These are phyloP conservation scores for Penicillium sp. DNA, from an alignment of 2,329 filamentous ascomycete species.

Conservation along the genomic window DNA sequence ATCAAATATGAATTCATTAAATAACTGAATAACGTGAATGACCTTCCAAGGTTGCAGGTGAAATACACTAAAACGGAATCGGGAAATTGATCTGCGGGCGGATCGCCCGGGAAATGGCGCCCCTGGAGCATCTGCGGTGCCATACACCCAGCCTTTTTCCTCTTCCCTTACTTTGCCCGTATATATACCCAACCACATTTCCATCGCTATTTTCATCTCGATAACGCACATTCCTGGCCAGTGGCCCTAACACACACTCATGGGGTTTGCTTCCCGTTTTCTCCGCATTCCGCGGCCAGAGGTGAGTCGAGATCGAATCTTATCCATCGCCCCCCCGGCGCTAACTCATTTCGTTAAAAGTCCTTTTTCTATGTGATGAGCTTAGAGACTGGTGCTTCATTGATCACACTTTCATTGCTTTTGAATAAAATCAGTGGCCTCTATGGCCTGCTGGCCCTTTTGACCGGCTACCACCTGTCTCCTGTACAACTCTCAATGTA, in stretches of 20 bases:
- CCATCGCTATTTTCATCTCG: slow-evolving; percentile 5
- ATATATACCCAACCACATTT: slow-evolving; percentile 11
- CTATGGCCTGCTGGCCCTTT: slow-evolving; percentile 82
- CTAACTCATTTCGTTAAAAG: slow-evolving; percentile 48
- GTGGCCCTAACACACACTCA: slow-evolving; percentile 16
- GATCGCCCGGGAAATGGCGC: slow-evolving; percentile 24
- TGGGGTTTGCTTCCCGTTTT: slow-evolving; percentile 43
- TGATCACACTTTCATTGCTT: slow-evolving; percentile 77
- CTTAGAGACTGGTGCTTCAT: slow-evolving; percentile 79
- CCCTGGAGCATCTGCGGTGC: slow-evolving; percentile 19
- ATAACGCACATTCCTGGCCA: slow-evolving; percentile 8
- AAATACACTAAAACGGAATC: slow-evolving; percentile 2
- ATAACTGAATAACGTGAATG: background rate
- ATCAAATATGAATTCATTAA: background rate
- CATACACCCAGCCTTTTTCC: slow-evolving; percentile 18
- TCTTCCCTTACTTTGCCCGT: slow-evolving; percentile 11
- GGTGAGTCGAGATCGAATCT: slow-evolving; percentile 24
- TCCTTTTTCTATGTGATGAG: slow-evolving; percentile 82
- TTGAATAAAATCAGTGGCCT: slow-evolving; percentile 92
- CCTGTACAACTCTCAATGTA: slow-evolving; percentile 86
- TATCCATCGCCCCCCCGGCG: slow-evolving; percentile 6
- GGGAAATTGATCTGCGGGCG: slow-evolving; percentile 21
- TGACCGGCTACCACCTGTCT: slow-evolving; percentile 82
- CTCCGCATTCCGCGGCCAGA: slow-evolving; percentile 52
- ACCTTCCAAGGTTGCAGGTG: background rate